A percentile compares a stretch with the other conserved stretches of the same genome.
Evolutionary conservation across 177 flowering plant genomes (phyloP).

Genomic region (Telopea speciosissima): DNA sequence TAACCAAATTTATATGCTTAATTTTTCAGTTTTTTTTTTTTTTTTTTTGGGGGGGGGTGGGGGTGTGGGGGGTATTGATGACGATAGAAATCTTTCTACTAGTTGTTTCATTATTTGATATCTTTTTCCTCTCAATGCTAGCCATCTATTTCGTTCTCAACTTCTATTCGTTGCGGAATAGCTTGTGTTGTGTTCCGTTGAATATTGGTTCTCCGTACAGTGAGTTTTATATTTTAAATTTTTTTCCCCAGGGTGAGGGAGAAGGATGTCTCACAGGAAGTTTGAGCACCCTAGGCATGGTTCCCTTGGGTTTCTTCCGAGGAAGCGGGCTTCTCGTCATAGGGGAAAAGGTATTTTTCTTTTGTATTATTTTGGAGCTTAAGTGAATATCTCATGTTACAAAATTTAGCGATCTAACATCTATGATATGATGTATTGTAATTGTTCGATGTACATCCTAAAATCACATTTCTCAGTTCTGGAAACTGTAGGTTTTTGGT

Average conservation of each 20-base stretch:
- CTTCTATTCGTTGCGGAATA: no score
- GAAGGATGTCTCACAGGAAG: conserved; percentile 71
- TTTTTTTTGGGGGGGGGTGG: no score
- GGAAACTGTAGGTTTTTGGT: no score
- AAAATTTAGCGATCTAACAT: background rate
- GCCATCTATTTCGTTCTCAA: no score
- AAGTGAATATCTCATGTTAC: background rate
- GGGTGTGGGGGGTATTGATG: no score
- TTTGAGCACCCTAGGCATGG: conserved; percentile 72
- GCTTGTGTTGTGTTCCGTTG: background rate
- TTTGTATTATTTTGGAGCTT: background rate
- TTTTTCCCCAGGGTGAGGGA: conserved; percentile 14
- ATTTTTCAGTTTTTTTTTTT: no score
- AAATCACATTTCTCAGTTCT: background rate
- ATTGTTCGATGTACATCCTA: background rate
- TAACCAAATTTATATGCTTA: no score
- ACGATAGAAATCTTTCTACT: no score
- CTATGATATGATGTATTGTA: background rate
- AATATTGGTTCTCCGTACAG: background rate
- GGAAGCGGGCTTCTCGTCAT: conserved; percentile 69
- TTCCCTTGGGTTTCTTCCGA: conserved; percentile 63
- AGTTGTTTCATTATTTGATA: background rate
- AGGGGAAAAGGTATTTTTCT: conserved; percentile 52
- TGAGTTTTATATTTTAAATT: background rate
- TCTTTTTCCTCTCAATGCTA: background rate